Conservation (phyloP, 345 rosid genomes). For the Salix caprea region DNA sequence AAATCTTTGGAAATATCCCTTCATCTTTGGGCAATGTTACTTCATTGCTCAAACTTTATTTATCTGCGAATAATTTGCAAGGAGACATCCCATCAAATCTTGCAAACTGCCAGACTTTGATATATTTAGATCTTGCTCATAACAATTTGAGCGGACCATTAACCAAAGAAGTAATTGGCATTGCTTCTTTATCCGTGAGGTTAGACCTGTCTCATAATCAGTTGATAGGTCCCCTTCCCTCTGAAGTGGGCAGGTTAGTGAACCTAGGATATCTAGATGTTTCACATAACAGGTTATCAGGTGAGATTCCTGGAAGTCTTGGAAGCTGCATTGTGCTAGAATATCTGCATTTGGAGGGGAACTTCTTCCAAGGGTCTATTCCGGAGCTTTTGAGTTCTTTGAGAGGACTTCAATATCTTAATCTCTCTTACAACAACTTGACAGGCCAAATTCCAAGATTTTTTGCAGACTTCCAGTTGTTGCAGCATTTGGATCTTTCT, state of each 20-base stretch:
- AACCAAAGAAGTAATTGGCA: neutral
- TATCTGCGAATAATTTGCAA: neutral
- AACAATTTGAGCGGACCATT: slow-evolving; percentile 7
- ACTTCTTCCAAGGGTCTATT: slow-evolving; percentile 4
- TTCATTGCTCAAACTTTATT: neutral
- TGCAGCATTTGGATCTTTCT: neutral
- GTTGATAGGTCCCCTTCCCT: slow-evolving; percentile 1
- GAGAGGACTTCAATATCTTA: neutral
- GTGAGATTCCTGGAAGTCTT: slow-evolving; percentile 3
- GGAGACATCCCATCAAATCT: slow-evolving; percentile 13
- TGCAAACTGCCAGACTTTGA: neutral
- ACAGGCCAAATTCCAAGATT: neutral
- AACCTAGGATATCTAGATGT: neutral
- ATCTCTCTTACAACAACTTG: slow-evolving; percentile 6
- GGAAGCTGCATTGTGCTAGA: slow-evolving; percentile 5
- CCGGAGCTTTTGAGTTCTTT: neutral
- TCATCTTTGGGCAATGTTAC: neutral
- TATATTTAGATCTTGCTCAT: neutral
- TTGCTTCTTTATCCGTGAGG: neutral
- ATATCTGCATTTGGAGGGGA: neutral
- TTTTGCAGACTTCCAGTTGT: neutral
- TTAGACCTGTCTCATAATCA: slow-evolving; percentile 3
- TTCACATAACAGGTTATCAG: neutral
- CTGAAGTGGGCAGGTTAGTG: neutral
- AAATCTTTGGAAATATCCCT: slow-evolving; percentile 11